These are phyloP conservation scores for Nevesoporus exiguus DNA, from an alignment of 768 basidiomycete species.

Conservation along the genomic window DNA sequence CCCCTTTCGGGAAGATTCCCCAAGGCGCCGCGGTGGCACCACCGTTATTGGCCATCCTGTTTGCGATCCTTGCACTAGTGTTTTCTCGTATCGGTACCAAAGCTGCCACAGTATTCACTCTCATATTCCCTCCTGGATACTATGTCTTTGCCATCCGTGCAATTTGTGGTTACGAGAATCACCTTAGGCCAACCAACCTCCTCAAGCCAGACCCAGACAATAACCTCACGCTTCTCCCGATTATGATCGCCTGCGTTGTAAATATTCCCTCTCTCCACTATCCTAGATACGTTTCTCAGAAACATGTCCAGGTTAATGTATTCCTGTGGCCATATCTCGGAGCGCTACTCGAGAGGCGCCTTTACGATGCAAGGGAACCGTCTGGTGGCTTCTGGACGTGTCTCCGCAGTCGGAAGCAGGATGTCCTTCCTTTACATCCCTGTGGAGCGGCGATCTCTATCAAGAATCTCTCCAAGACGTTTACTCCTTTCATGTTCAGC, in stretches of 20 bases:
- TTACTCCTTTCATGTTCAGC: conserved; percentile 46
- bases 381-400: conserved; percentile 25
- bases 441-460: conserved; percentile 58
- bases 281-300: not conserved
- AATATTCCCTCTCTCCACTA: conserved; percentile 20
- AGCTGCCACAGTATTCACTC: conserved; percentile 56
- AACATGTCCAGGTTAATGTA: conserved; percentile 51
- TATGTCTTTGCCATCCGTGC: conserved; percentile 70
- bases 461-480: conserved; percentile 56
- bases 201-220: conserved; percentile 60
- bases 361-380: conserved; percentile 58
- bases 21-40: conserved; percentile 66
- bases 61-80: conserved; percentile 64
- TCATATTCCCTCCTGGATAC: conserved; percentile 74
- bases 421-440: conserved; percentile 26
- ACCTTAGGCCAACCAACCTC: conserved; percentile 50
- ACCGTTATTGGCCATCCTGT: conserved; percentile 61
- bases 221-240: conserved; percentile 48
- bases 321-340: conserved; percentile 75
- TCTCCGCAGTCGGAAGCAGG: conserved; percentile 12
- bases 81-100: conserved; percentile 40
- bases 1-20: conserved; percentile 69
- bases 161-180: conserved; percentile 65
- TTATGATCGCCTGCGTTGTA: conserved; percentile 65
- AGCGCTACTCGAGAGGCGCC: conserved; percentile 49